Conservation (phyloP, 352 stramenopile genomes). For the Phytophthora colocasiae region DNA sequence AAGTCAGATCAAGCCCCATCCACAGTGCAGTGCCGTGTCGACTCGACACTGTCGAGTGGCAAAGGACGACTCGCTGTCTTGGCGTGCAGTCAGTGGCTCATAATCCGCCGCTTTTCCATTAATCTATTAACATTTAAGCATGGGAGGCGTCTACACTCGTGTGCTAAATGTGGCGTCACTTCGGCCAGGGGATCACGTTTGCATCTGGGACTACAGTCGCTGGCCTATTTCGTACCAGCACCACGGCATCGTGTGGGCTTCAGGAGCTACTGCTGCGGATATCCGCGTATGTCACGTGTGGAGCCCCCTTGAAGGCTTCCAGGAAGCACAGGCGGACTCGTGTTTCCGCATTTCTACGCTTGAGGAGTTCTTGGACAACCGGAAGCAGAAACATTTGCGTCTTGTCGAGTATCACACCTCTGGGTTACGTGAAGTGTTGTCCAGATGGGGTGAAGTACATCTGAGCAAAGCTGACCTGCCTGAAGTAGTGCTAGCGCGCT, state of each 20-base stretch:
- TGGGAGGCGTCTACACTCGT: conserved; percentile 85
- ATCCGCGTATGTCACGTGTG: conserved; percentile 87
- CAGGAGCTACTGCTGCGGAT: conserved; percentile 64
- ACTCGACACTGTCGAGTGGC: too few species aligned
- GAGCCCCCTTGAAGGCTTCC: conserved; percentile 79
- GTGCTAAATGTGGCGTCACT: conserved; percentile 77
- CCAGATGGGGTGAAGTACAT: conserved; percentile 87
- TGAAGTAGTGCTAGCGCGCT: conserved; percentile 82
- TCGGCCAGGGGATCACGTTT: conserved; percentile 84
- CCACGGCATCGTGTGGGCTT: conserved; percentile 87
- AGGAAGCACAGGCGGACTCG: conserved; percentile 83
- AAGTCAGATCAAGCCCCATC: conserved; percentile 16
- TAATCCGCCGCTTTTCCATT: conserved; percentile 3
- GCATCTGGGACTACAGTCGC: conserved; percentile 87
- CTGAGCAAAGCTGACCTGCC: conserved; percentile 83
- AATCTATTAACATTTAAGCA: conserved; percentile 11
- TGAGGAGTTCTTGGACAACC: conserved; percentile 81
- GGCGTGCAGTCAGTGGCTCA: conserved; percentile 14
- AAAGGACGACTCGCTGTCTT: too few species aligned
- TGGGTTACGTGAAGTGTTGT: conserved; percentile 77
- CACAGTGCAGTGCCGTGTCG: conserved; percentile 3
- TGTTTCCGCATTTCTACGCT: conserved; percentile 89
- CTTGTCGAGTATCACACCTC: conserved; percentile 91
- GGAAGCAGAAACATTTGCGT: conserved; percentile 64
- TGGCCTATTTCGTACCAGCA: conserved; percentile 90